Evolutionary conservation across 768 basidiomycete species (phyloP).

Genomic region (Russula brevipes): DNA sequence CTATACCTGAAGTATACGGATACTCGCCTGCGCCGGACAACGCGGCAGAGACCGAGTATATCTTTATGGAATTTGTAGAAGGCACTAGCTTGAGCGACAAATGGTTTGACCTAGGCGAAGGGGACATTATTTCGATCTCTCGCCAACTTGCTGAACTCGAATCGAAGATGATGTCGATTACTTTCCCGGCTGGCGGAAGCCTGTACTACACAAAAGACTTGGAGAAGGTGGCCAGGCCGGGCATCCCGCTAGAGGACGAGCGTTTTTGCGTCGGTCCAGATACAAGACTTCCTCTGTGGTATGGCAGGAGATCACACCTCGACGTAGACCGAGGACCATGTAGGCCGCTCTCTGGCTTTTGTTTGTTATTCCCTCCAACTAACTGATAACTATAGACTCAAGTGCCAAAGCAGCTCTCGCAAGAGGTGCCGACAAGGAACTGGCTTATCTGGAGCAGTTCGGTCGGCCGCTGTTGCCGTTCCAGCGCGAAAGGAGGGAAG

Average conservation of each 20-base stretch:
- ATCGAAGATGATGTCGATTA: slow-evolving; percentile 39
- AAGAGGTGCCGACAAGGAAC: slow-evolving; percentile 43
- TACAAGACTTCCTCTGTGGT: slow-evolving; percentile 42
- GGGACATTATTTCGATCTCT: background rate
- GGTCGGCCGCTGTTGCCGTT: slow-evolving; percentile 45
- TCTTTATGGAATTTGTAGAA: background rate
- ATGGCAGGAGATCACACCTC: slow-evolving; percentile 45
- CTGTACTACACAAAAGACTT: slow-evolving; percentile 46
- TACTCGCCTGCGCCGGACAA: background rate
- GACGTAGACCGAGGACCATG: slow-evolving; percentile 49
- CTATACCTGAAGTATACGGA: slow-evolving; percentile 28
- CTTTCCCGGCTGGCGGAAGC: slow-evolving; percentile 49
- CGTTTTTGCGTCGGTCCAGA: slow-evolving; percentile 36
- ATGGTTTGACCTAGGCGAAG: background rate
- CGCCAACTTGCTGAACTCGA: slow-evolving; percentile 40
- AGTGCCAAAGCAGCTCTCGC: slow-evolving; percentile 40
- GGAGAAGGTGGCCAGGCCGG: slow-evolving; percentile 36
- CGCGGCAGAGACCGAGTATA: background rate
- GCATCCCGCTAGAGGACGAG: slow-evolving; percentile 31
- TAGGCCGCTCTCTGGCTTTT: slow-evolving; percentile 37
- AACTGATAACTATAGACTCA: slow-evolving; percentile 39
- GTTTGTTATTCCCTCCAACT: slow-evolving; percentile 29
- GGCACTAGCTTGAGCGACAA: background rate
- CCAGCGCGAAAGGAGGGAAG: slow-evolving; percentile 38
- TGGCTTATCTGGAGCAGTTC: slow-evolving; percentile 44